Base-by-base conservation (phyloP, 2,329 filamentous ascomycete species). In the Pseudogymnoascus sp. region DNA sequence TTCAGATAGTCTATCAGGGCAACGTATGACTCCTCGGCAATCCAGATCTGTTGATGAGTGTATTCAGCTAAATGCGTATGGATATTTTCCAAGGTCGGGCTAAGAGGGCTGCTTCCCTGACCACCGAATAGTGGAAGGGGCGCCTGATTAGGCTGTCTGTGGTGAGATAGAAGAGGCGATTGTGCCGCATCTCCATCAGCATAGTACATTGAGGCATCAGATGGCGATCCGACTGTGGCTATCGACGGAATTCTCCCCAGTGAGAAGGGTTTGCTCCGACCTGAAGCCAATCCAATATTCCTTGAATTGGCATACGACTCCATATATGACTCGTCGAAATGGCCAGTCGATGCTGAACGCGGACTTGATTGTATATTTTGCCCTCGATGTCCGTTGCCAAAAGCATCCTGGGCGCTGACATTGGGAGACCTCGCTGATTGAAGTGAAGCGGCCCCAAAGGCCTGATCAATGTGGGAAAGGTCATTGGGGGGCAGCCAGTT, bases 1-100 rank as follows among this genome's bases (percentile, higher is more conserved):
- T 52, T 61, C 23, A 61, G n/a, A 52, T 61, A 61, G 18, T 61
- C 49, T 35, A 40, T 55, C 23, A 61, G 16, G 8, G 60, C n/a
- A 16, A 35, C 23, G 18, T 61, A 61, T 25, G 60, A 55, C 23
- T 49, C 60, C 16, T 52, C 60, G 3, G 60, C 6, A 52, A 61
- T 5, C 60, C 60, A 61, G n/a, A 49, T 61, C n/a, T 61, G 60
- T 23, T 21, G 28, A 28, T 11, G 37, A n/a, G 40, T 61, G 9
- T 61, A 61, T 31, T 37, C 60, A 14, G 60, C 9, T 2, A 61
- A 12, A 4, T 52, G 41, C 8, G 31, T 23, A 55, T 61, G 49
- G n/a, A 43, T 31, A 14, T 61, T 52, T 33, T 31, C 45, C 45
- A 55, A 55, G 8, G 45, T 55, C n/a, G 60, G 40, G 11, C 60